A percentile compares a stretch with the other conserved stretches of the same genome.
These are phyloP conservation scores for Hamigera avellanea DNA, from an alignment of 495 filamentous ascomycete species.

Conservation along the genomic window DNA sequence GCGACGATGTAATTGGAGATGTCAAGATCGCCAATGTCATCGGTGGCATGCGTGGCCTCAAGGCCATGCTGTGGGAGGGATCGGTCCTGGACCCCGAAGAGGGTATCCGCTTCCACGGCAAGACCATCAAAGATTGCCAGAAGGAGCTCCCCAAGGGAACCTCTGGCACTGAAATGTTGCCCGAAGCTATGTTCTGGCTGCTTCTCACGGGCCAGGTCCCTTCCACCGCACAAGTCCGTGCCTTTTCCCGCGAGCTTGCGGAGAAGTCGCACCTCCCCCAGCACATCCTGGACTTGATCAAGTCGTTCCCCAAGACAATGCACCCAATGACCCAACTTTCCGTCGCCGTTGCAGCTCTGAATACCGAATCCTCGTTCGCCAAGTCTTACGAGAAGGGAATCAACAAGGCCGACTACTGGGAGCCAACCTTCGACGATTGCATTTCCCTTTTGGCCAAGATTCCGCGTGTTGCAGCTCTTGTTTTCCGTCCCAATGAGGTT, in stretches of 20 bases:
- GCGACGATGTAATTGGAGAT: conserved; percentile 75
- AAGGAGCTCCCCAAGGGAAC: conserved; percentile 84
- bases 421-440: conserved; percentile 92
- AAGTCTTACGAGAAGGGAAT: conserved; percentile 84
- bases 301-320: conserved; percentile 74
- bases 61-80: conserved; percentile 98
- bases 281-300: conserved; percentile 79
- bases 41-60: conserved; percentile 94
- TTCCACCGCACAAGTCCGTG: conserved; percentile 65
- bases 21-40: conserved; percentile 89
- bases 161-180: conserved; percentile 95
- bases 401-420: conserved; percentile 95
- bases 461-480: conserved; percentile 90
- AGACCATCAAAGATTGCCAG: conserved; percentile 97
- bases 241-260: conserved; percentile 73
- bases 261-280: conserved; percentile 74
- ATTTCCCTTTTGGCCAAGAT: conserved; percentile 93
- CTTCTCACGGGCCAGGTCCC: conserved; percentile 90
- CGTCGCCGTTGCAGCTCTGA: conserved; percentile 85
- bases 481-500: conserved; percentile 79
- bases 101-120: conserved; percentile 95
- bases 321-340: conserved; percentile 98
- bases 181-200: conserved; percentile 99
- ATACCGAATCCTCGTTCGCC: conserved; percentile 84
- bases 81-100: conserved; percentile 94